Evolutionary conservation across 495 filamentous ascomycete species (phyloP).

Genomic region (Penicillium ochrochloron): DNA sequence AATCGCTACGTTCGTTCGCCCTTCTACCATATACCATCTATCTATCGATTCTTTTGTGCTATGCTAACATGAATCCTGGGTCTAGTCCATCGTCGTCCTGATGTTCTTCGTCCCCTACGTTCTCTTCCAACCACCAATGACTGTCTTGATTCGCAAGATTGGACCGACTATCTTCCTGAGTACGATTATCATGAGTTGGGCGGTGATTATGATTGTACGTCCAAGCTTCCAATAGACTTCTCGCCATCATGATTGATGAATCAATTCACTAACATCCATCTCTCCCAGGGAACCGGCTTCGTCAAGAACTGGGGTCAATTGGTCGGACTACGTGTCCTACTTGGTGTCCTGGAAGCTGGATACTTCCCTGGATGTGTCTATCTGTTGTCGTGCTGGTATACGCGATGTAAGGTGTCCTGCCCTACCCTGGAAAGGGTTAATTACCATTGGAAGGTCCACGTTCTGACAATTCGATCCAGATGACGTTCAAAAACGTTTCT

Average conservation of each 20-base stretch:
- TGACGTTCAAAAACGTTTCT: conserved; percentile 67
- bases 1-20: conserved; percentile 43
- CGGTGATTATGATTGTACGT: conserved; percentile 47
- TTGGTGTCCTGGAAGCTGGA: conserved; percentile 66
- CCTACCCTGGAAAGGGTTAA: too few relatives aligned
- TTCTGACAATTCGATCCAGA: conserved; percentile 30
- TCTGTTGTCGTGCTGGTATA: conserved; percentile 67
- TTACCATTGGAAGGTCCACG: neutral
- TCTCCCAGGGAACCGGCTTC: conserved; percentile 60
- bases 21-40: neutral
- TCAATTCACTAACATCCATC: neutral
- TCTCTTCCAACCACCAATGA: conserved; percentile 64
- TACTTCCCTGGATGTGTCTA: conserved; percentile 70
- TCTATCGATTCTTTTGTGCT: neutral
- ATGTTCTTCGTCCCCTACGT: conserved; percentile 72
- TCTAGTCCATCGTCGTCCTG: conserved; percentile 59
- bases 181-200: conserved; percentile 57
- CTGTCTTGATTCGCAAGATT: conserved; percentile 61
- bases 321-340: conserved; percentile 58
- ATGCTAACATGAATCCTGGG: conserved; percentile 5
- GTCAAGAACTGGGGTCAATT: conserved; percentile 53
- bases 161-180: conserved; percentile 62
- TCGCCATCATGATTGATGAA: neutral
- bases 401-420: conserved; percentile 47
- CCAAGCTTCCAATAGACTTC: neutral